phyloP scores from a whole-genome alignment of 306 rosid genomes.

The Begonia loranthoides region DNA sequence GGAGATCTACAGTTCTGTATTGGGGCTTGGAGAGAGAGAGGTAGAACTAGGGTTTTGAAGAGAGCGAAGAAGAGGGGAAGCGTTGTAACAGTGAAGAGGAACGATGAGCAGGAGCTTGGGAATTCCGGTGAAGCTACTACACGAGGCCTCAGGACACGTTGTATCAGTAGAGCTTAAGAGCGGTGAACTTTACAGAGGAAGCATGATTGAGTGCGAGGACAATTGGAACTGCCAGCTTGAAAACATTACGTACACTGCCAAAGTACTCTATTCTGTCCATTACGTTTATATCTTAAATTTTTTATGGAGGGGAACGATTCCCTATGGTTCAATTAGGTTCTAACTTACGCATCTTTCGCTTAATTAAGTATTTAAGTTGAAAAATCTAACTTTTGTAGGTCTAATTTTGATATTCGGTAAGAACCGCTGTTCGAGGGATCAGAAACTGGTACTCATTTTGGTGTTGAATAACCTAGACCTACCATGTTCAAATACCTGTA shows the following conservation, averaged over 20 bases:
- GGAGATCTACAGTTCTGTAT: too few relatives aligned
- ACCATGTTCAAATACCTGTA: too few relatives aligned
- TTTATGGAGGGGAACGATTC: not conserved
- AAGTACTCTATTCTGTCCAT: conserved; percentile 22
- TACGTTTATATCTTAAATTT: not conserved
- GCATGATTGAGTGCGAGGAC: conserved; percentile 96
- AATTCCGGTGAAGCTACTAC: conserved; percentile 95
- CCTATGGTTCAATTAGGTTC: too few relatives aligned
- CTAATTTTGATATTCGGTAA: too few relatives aligned
- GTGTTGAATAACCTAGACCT: too few relatives aligned
- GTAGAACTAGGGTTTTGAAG: conserved; percentile 1
- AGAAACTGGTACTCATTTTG: too few relatives aligned
- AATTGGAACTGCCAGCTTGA: conserved; percentile 99
- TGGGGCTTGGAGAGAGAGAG: too few relatives aligned
- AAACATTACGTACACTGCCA: conserved; percentile 97
- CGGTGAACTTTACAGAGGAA: conserved; percentile 95
- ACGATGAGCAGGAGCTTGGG: conserved; percentile 94
- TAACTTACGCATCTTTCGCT: too few relatives aligned
- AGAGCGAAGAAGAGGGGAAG: not conserved
- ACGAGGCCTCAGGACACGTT: conserved; percentile 93
- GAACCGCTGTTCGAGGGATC: too few relatives aligned
- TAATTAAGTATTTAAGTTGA: too few relatives aligned
- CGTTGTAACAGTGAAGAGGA: conserved; percentile 5
- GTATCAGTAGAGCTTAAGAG: conserved; percentile 97
- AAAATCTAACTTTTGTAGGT: too few relatives aligned